Evolutionary conservation across 169 alveolate species (phyloP).

Genomic region (Plasmodium gonderi): DNA sequence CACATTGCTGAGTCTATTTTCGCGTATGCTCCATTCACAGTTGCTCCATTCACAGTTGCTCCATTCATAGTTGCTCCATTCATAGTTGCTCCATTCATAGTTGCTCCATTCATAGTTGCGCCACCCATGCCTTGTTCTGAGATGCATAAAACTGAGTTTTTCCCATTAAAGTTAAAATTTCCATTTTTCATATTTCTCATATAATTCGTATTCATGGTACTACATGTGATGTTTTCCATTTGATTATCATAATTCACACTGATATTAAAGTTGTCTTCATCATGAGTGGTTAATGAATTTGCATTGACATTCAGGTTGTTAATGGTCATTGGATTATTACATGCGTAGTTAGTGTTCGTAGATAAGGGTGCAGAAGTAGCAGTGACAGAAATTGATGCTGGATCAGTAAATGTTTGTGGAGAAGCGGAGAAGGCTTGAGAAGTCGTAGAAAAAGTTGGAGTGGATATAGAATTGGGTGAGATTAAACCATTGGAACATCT

Average conservation of each 20-base stretch:
- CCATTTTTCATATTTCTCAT: slow-evolving; percentile 21
- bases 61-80: no score
- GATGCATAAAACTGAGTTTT: neutral
- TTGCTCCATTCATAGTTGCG: no score
- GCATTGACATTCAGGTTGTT: slow-evolving; percentile 5
- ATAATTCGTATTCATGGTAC: neutral
- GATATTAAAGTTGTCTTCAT: neutral
- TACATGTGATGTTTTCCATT: neutral
- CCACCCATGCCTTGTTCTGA: slow-evolving; percentile 5
- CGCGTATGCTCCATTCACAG: neutral
- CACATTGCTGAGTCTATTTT: neutral
- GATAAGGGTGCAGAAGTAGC: neutral
- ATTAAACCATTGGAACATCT: neutral
- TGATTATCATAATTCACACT: neutral
- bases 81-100: no score
- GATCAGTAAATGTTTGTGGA: no score
- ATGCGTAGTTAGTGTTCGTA: neutral
- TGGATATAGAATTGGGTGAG: neutral
- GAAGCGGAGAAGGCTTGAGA: neutral
- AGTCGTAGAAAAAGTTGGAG: no score
- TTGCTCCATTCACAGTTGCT: no score
- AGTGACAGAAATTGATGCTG: no score
- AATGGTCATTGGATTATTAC: neutral
- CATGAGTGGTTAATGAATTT: neutral
- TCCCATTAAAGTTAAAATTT: neutral